Evolutionary conservation across 331 rosid species (phyloP), one percentile per base, ranked within the genome.

Genomic region (Acacia pycnantha): DNA sequence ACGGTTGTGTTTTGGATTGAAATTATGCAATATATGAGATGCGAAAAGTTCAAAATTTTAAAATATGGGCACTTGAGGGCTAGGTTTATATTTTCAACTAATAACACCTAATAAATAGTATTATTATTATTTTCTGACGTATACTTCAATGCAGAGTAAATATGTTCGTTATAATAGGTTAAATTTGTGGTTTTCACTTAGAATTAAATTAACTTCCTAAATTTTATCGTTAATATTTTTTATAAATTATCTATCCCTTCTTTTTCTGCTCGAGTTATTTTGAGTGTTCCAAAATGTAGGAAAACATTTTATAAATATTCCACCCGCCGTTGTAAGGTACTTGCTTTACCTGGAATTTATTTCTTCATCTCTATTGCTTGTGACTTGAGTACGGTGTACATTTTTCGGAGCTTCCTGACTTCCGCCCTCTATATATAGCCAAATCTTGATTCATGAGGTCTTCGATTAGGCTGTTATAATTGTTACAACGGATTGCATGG

Each of bases 301-400:
- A 13, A 62, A 5, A 13, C 21, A 13, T 11, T 62, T 24, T 10
- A 62, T 11, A 70, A 72, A 62, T 79, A 66, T 59, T 76, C 31
- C 82, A 48, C 83, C 68, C 59, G 46, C 78, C 50, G 58, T 80
- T 76, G 79, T 76, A 66, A 82, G 78, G 69, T 81, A 68, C 72
- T 77, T 67, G 62, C 72, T 62, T 80, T 81, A 27, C 59, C 31
- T 66, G 22, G 56, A 16, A 74, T 46, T 83, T 81, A 43, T 41
- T 78, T 54, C 68, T 81, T 26, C 74, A 24, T 69, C 51, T 77
- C 51, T 69, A 14, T 18, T 70, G n/a, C 26, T 43, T 40, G 29
- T 26, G 44, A 47, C 71, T 40, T 69, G 18, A n/a, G 31, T 12
- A 41, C 40, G 50, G 73, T 68, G 50, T 4, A 4, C 50, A 37